Base-by-base conservation (phyloP, 768 basidiomycete species). In the Chiua virens region DNA sequence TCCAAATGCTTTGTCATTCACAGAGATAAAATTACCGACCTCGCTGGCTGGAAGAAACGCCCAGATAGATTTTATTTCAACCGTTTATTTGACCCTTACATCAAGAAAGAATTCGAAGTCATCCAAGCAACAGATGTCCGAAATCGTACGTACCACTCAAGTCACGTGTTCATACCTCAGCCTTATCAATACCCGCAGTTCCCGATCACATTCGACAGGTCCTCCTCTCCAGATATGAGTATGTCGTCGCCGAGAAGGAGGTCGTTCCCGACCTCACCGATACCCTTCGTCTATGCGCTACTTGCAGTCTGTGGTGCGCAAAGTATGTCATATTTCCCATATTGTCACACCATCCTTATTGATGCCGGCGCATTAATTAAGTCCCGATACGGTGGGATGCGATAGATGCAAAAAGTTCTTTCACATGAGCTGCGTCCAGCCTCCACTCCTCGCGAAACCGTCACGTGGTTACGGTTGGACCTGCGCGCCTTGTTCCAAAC, bases 381-480 rank as follows among this genome's bases (percentile, higher is more conserved):
- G 90, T 58, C 77, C 79, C 55, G 92, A 95, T 61, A 86, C 89
- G 8, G 90, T 96, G 47, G 86, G 85, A 65, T 96, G 92, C 73
- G 90, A 91, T 66, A 79, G 87, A 42, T 98, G 96, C 79, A 92
- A 93, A 73, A 83, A 82, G 48, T 89, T 85, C 73, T 98, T 94
- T 73, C 96, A 98, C 70, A 96, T 98, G 89, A 69, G 78, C 50
- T 98, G 96, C 66, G 88, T 97, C 47, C 87, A 91, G 57, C 96
- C 96, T 21, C 96, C 96, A 3, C 74, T 98, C 8, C 75, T 79
- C 17, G 87, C 88, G 3, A 98, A 98, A 69, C 96, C 96, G 14
- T 92, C 93, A 21, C 83, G 92, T 55, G 96, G 96, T 40, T 98
- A 98, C 71, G 92, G 91, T 20, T 98, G 96, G 96, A 92, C 93